Evolutionary conservation across 352 stramenopile species (phyloP).

Genomic region (Pilasporangium apinafurcum): DNA sequence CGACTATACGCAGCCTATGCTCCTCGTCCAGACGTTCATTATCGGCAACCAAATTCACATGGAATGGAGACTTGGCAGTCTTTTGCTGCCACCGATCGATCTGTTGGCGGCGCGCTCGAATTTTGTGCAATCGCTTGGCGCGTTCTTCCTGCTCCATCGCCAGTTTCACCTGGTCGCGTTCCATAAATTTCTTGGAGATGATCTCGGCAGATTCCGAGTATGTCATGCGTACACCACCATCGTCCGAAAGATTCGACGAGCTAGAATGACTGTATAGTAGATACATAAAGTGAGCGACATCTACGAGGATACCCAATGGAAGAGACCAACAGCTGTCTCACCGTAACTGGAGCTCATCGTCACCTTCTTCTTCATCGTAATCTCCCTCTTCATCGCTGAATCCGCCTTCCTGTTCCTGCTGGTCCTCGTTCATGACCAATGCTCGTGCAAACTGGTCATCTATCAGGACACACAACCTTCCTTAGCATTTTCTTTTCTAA

Average conservation of each 20-base stretch:
- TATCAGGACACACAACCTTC: constrained; percentile 6
- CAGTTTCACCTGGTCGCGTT: constrained; percentile 58
- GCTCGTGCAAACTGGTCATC: constrained; percentile 33
- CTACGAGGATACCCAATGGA: too few relatives aligned
- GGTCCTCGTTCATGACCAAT: constrained; percentile 21
- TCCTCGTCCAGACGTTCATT: constrained; percentile 92
- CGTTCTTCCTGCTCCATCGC: constrained; percentile 60
- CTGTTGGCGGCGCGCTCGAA: constrained; percentile 46
- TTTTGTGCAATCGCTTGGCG: constrained; percentile 45
- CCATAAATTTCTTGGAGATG: constrained; percentile 73
- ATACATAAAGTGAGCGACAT: too few relatives aligned
- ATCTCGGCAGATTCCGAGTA: constrained; percentile 69
- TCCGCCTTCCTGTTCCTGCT: constrained; percentile 19
- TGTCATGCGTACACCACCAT: constrained; percentile 18
- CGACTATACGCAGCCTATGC: constrained; percentile 69
- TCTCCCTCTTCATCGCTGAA: constrained; percentile 9
- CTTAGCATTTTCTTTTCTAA: not conserved
- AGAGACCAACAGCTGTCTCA: too few relatives aligned
- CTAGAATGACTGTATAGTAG: too few relatives aligned
- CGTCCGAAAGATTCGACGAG: too few relatives aligned
- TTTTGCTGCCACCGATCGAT: constrained; percentile 87
- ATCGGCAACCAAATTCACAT: constrained; percentile 92
- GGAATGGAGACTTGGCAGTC: constrained; percentile 87
- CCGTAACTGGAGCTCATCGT: constrained; percentile 3
- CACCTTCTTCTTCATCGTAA: constrained; percentile 2